Base-by-base conservation (phyloP, 768 basidiomycete species). In the Hygrophoropsis aurantiaca region DNA sequence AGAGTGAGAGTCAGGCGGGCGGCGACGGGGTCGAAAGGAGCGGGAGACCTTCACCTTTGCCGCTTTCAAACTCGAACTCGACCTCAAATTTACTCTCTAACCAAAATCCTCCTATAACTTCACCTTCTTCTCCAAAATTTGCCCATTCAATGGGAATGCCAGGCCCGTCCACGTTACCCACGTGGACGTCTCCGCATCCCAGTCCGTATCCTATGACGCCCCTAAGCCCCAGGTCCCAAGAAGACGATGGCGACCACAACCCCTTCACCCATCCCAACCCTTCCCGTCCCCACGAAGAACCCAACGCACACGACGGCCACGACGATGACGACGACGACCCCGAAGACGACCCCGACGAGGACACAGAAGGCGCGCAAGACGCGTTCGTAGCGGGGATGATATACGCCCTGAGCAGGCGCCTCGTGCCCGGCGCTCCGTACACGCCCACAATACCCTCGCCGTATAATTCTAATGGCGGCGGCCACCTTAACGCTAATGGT, bases 371-470 rank as follows among this genome's bases (percentile, higher is more conserved):
- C 1, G 84, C 85, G 2, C 85, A 90, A 54, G 84, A 87, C 47
- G 89, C 88, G 3, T 90, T 90, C 55, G 78, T 90, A n/a, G 84
- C 86, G 0, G 90, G 89, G 7, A 91, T 93, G 88, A 86, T 93
- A 45, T 92, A 81, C 63, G 81, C 89, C 0, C 60, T 93, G 54
- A 90, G 84, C 46, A 70, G 88, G 54, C 74, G 81, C 37, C 68
- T 90, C 43, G 67, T 84, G 39, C 90, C 90, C 25, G 88, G 90
- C 0, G 65, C 78, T 8, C 90, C 87, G n/a, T 92, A 87, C 63
- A 82, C 81, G 8, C 87, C 84, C n/a, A n/a, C n/a, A n/a, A n/a
- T n/a, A 20, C 73, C 74, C 1, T 65, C 73, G 19, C 53, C 42
- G 16, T 30, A 43, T 15, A 37, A n/a, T n/a, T n/a, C n/a, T n/a